phyloP scores from a whole-genome alignment of 2,329 filamentous ascomycete species.

The Didymella segeticola region DNA sequence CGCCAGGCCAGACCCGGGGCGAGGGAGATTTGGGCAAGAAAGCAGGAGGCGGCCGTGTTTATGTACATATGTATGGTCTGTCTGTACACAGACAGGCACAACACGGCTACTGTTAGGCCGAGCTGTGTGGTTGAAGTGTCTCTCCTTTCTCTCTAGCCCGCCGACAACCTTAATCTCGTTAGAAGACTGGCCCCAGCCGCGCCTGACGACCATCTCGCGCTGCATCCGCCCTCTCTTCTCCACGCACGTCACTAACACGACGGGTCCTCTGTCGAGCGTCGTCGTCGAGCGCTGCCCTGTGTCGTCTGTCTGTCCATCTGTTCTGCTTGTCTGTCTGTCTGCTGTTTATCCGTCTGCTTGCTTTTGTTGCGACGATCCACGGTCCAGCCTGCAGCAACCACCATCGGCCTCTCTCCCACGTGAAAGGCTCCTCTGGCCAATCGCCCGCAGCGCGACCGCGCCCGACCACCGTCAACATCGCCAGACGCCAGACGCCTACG shows the following conservation, averaged over 20 bases:
- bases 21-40: constrained; percentile 11
- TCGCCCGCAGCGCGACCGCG: constrained; percentile 9
- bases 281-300: constrained; percentile 9
- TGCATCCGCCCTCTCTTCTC: constrained; percentile 25
- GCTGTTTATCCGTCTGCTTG: background rate
- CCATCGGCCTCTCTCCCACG: constrained; percentile 16
- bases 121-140: constrained; percentile 17
- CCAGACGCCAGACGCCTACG: constrained; percentile 4
- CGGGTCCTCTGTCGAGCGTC: constrained; percentile 20
- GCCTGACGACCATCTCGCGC: constrained; percentile 27
- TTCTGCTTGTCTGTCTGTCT: background rate
- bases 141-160: constrained; percentile 15
- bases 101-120: constrained; percentile 21
- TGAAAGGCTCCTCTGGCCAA: constrained; percentile 16
- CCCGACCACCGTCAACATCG: background rate
- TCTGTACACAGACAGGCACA: no score
- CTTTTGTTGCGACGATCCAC: background rate
- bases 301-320: background rate
- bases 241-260: constrained; percentile 37
- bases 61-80: constrained; percentile 3
- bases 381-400: background rate
- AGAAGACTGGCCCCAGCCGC: constrained; percentile 32
- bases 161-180: constrained; percentile 8
- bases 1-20: constrained; percentile 14
- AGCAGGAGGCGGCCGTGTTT: constrained; percentile 6